These are phyloP conservation scores for Leucocoprinus sp. DNA, from an alignment of 768 basidiomycete species.

Conservation along the genomic window DNA sequence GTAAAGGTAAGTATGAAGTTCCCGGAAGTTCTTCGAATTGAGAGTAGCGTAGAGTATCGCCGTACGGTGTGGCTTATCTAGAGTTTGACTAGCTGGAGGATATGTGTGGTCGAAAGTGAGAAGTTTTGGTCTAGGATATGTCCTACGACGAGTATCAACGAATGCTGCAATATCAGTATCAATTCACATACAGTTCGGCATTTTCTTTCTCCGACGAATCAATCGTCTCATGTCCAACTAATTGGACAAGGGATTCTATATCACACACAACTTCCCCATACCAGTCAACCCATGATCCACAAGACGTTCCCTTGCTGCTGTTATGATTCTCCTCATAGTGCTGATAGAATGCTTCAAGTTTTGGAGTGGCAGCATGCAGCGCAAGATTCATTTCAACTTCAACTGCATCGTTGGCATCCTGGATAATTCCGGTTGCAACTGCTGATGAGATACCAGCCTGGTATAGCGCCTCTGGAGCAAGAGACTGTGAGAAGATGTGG, in stretches of 20 bases:
- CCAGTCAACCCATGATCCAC: conserved; percentile 81
- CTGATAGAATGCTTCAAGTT: conserved; percentile 77
- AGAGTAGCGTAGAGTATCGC: conserved; percentile 77
- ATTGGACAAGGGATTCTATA: conserved; percentile 43
- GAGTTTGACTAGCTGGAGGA: conserved; percentile 36
- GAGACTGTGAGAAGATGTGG: conserved; percentile 24
- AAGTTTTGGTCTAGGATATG: conserved; percentile 36
- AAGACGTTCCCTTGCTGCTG: conserved; percentile 26
- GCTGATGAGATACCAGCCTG: conserved; percentile 46
- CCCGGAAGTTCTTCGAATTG: conserved; percentile 56
- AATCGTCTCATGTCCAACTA: conserved; percentile 45
- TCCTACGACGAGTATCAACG: conserved; percentile 11
- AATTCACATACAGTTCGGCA: conserved; percentile 17
- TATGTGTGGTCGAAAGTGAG: conserved; percentile 76
- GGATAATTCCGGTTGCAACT: conserved; percentile 36
- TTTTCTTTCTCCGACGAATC: conserved; percentile 25
- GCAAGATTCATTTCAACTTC: conserved; percentile 67
- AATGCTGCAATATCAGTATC: conserved; percentile 13
- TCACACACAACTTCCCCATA: conserved; percentile 70
- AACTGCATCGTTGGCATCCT: conserved; percentile 40
- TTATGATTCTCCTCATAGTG: conserved; percentile 44
- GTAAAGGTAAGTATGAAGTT: conserved; percentile 60
- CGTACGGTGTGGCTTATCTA: conserved; percentile 44
- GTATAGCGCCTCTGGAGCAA: conserved; percentile 45
- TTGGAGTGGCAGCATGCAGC: conserved; percentile 71